These are phyloP conservation scores for Aureobasidium sp. DNA, from an alignment of 2,329 filamentous ascomycete species.

Conservation along the genomic window DNA sequence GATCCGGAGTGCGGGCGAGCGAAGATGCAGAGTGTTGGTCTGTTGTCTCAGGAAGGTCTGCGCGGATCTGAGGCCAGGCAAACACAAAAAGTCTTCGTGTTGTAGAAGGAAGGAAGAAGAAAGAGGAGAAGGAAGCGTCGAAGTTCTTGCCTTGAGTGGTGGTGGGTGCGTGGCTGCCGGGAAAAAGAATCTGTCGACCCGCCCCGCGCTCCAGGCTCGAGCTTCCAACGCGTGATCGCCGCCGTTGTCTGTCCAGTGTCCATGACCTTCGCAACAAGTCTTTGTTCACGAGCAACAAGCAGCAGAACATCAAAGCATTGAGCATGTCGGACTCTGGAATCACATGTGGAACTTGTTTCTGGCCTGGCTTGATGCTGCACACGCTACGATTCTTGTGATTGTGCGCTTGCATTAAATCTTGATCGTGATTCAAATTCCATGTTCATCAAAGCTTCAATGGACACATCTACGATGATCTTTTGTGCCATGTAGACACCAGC, in stretches of 20 bases:
- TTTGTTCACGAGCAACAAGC: neutral
- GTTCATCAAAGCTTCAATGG: neutral
- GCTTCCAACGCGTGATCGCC: neutral
- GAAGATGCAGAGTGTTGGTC: neutral
- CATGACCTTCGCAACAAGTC: neutral
- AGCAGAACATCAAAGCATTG: neutral
- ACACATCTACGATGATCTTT: neutral
- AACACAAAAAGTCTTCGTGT: constrained; percentile 2
- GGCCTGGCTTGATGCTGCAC: neutral
- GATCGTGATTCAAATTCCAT: neutral
- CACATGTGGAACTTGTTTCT: neutral
- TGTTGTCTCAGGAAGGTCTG: constrained; percentile 3
- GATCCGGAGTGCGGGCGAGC: constrained; percentile 2
- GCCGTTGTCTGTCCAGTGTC: neutral
- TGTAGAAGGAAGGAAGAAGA: neutral
- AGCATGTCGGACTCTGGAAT: neutral
- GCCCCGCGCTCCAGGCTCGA: neutral
- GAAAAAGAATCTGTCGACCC: neutral
- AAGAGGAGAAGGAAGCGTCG: neutral
- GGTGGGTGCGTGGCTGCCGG: neutral
- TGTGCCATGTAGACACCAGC: neutral
- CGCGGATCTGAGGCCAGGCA: constrained; percentile 1
- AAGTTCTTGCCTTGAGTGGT: neutral
- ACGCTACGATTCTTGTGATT: neutral
- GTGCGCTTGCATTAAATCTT: neutral